Conservation (phyloP, 2,329 filamentous ascomycete species). For the Aspergillus sp. region DNA sequence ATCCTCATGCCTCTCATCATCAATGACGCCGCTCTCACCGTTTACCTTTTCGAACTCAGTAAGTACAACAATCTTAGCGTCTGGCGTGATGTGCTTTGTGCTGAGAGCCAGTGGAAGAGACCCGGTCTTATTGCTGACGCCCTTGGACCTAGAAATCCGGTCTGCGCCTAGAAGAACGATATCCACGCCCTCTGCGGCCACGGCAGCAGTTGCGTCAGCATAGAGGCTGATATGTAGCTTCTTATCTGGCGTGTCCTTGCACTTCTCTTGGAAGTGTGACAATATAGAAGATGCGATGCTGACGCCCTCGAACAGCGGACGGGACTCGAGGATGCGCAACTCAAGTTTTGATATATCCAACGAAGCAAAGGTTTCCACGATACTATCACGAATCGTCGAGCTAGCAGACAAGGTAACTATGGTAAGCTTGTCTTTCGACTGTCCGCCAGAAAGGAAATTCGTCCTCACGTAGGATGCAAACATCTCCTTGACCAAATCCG, state of each 20-base stretch:
- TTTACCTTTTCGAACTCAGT: conserved; percentile 64
- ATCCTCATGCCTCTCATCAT: conserved; percentile 51
- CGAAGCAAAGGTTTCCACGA: conserved; percentile 45
- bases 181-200: conserved; percentile 55
- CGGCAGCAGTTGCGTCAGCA: conserved; percentile 60
- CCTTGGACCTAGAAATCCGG: conserved; percentile 56
- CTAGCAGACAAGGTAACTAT: conserved; percentile 64
- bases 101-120: conserved; percentile 60
- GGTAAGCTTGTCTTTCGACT: conserved; percentile 34
- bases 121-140: conserved; percentile 67
- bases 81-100: conserved; percentile 51
- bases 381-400: conserved; percentile 57
- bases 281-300: conserved; percentile 49
- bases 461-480: conserved; percentile 28
- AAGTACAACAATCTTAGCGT: conserved; percentile 54
- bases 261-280: conserved; percentile 24
- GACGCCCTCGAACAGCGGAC: conserved; percentile 66
- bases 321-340: conserved; percentile 64
- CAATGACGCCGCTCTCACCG: conserved; percentile 46
- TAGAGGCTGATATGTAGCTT: conserved; percentile 50
- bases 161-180: conserved; percentile 66
- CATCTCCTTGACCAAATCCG: conserved; percentile 23
- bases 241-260: conserved; percentile 18
- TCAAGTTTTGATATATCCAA: conserved; percentile 46
- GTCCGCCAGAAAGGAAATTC: conserved; percentile 10